phyloP scores from a whole-genome alignment of 352 stramenopile species.

The Globisporangium canariense region DNA sequence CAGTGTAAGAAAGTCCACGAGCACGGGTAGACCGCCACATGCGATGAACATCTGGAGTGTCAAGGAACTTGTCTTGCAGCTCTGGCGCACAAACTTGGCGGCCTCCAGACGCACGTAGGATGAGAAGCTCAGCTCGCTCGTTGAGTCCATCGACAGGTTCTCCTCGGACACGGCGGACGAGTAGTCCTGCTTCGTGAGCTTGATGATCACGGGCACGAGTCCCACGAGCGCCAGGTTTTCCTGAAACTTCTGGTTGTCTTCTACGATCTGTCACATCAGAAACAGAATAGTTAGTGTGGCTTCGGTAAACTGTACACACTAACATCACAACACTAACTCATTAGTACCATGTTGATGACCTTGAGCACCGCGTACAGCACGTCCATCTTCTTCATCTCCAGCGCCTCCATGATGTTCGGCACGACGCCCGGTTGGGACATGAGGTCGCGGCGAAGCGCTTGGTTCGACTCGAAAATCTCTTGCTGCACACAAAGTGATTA shows the following conservation, averaged over 20 bases:
- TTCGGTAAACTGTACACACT: too few species aligned
- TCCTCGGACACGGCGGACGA: background rate
- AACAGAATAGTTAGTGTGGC: background rate
- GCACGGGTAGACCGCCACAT: constrained; percentile 83
- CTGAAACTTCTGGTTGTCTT: constrained; percentile 89
- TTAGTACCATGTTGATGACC: constrained; percentile 78
- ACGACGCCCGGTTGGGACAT: constrained; percentile 91
- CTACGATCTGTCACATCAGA: constrained; percentile 61
- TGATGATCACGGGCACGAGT: constrained; percentile 90
- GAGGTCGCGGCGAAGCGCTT: constrained; percentile 66
- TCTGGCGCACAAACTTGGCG: constrained; percentile 86
- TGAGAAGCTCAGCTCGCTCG: constrained; percentile 28
- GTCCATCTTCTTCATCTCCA: constrained; percentile 90
- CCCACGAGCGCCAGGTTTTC: constrained; percentile 90
- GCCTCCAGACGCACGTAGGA: constrained; percentile 78
- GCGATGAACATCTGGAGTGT: constrained; percentile 94
- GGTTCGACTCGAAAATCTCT: constrained; percentile 79
- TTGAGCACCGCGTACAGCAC: constrained; percentile 82
- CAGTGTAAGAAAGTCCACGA: constrained; percentile 78
- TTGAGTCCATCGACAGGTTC: constrained; percentile 21
- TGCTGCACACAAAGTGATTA: constrained; percentile 27
- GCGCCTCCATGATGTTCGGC: constrained; percentile 90
- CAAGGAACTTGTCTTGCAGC: constrained; percentile 82
- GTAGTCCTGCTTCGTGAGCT: constrained; percentile 68
- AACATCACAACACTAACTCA: too few species aligned